Base-by-base conservation (phyloP, 2,329 filamentous ascomycete species). In the Arthroderma sp. region DNA sequence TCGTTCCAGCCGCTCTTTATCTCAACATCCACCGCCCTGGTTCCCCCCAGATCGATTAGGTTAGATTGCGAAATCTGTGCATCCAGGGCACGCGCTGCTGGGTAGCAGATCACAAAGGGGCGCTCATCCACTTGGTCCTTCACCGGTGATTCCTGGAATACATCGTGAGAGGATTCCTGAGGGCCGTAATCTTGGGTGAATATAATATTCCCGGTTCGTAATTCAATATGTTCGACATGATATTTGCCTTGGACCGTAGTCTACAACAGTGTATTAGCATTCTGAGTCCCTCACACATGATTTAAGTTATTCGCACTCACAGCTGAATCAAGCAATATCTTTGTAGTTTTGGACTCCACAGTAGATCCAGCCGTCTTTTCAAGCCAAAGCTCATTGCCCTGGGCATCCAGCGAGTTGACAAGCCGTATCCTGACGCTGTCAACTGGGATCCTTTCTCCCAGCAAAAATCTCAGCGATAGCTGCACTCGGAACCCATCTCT, bases 11-110 rank as follows among this genome's bases (percentile, higher is more conserved):
- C 88, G 7, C 80, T 79, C 7, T 68, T 68, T 8, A 94, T 64
- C 42, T 79, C 72, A 15, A 98, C 67, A 47, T 94, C 84, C 0
- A 96, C 69, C 0, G 77, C 80, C 46, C 84, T 84, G 54, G 81
- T 80, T 52, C 80, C 80, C 58, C 93, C 85, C 4, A 98, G 75
- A 49, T 89, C 80, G 27, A 93, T 81, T 38, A 80, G 69, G 49
- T 75, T 81, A 0, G 83, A 78, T 0, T 83, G 71, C 36, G 68
- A 71, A 5, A 93, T 66, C 40, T 73, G 74, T 2, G 83, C 75
- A 48, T 85, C 76, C 3, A 95, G 75, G 0, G 83, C 75, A 38
- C 78, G 71, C 1, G 73, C 62, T 10, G 78, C 75, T 30, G 87
- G 83, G 58, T 85, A 94, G 29, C 89, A 72, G n/a, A 78, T 72